phyloP scores from a whole-genome alignment of 2,329 filamentous ascomycete genomes.

The Annulohypoxylon truncatum region DNA sequence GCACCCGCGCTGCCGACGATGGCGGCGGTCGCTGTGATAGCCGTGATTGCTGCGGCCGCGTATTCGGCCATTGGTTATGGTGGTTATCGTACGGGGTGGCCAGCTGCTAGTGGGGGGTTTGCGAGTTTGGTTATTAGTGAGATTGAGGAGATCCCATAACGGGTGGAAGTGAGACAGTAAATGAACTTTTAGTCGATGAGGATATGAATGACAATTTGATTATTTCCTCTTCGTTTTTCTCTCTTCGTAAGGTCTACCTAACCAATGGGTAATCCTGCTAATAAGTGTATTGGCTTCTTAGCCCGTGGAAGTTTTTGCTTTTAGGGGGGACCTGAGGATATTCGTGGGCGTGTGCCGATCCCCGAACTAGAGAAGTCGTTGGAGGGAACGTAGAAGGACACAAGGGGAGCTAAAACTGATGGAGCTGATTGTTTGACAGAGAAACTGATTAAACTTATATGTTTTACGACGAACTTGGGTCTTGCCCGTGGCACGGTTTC shows the following conservation, averaged over 20 bases:
- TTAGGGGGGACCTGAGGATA: slow-evolving; percentile 17
- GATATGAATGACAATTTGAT: neutral
- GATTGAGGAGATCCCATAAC: slow-evolving; percentile 9
- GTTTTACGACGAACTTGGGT: slow-evolving; percentile 7
- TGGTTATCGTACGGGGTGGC: neutral
- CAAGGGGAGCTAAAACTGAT: neutral
- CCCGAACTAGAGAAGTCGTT: neutral
- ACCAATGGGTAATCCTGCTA: neutral
- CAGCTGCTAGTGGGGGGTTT: neutral
- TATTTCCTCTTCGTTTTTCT: neutral
- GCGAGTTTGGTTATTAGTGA: neutral
- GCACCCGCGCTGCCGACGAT: slow-evolving; percentile 16
- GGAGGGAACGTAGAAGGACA: neutral
- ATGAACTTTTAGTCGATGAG: neutral
- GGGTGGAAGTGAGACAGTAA: neutral
- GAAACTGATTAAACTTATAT: slow-evolving; percentile 4
- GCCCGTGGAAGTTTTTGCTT: neutral
- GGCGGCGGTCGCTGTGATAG: slow-evolving; percentile 25
- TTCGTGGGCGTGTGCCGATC: neutral
- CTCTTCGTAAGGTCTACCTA: neutral
- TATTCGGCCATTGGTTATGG: slow-evolving; percentile 18
- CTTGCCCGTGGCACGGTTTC: slow-evolving; percentile 17
- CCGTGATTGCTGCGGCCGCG: slow-evolving; percentile 21
- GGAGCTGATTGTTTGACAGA: neutral
- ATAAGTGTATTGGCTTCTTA: neutral